Percentiles rank a stretch among this genome's conserved stretches.
These are phyloP conservation scores for Opeltia flavorubescens DNA, from an alignment of 495 filamentous ascomycete species.

Conservation along the genomic window DNA sequence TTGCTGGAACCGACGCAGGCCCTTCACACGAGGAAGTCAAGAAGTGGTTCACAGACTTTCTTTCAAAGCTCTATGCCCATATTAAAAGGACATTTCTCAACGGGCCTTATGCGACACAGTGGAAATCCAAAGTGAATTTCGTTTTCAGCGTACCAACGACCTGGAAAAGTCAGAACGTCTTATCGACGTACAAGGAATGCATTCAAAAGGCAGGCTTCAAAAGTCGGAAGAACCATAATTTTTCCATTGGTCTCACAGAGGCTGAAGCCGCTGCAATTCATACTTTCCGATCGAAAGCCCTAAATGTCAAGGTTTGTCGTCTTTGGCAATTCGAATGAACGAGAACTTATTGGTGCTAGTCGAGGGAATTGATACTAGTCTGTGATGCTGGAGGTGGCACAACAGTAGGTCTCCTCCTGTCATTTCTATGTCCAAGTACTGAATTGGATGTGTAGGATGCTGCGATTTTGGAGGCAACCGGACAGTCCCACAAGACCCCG, in stretches of 20 bases:
- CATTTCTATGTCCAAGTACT: background rate
- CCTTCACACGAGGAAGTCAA: slow-evolving; percentile 33
- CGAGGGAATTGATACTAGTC: slow-evolving; percentile 34
- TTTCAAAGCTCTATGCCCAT: slow-evolving; percentile 39
- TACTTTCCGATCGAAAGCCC: slow-evolving; percentile 27
- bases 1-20: slow-evolving; percentile 15
- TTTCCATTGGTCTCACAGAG: slow-evolving; percentile 46
- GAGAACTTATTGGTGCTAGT: slow-evolving; percentile 12
- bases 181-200: slow-evolving; percentile 39
- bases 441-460: background rate
- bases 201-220: slow-evolving; percentile 35
- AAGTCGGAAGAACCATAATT: background rate
- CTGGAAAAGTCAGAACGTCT: slow-evolving; percentile 43
- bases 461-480: background rate
- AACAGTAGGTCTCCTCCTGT: slow-evolving; percentile 18
- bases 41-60: slow-evolving; percentile 39
- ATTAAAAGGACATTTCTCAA: slow-evolving; percentile 32
- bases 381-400: slow-evolving; percentile 45
- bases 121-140: slow-evolving; percentile 42
- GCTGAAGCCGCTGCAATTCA: slow-evolving; percentile 54
- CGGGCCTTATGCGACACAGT: slow-evolving; percentile 23
- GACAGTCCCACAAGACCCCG: background rate
- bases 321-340: background rate
- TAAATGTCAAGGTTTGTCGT: background rate
- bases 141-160: slow-evolving; percentile 56